A percentile compares a stretch with the other conserved stretches of the same genome.
Evolutionary conservation across 169 alveolate species (phyloP).

Genomic region (Babesia bovis): DNA sequence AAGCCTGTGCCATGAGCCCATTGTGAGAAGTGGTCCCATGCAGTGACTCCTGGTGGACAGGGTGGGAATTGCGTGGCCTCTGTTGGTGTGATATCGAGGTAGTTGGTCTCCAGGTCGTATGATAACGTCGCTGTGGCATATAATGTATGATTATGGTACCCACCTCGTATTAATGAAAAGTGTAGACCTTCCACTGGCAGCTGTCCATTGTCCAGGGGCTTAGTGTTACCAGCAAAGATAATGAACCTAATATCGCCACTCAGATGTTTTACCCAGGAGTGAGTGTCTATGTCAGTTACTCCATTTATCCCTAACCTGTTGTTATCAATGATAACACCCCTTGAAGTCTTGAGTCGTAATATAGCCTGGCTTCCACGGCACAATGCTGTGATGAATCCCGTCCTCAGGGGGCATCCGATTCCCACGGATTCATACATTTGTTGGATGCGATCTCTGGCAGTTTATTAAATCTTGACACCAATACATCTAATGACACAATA

Average conservation of each 20-base stretch:
- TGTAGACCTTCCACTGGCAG: not conserved
- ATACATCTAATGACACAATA: too few relatives aligned
- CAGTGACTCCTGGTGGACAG: conserved; percentile 22
- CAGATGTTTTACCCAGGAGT: not conserved
- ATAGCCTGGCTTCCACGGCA: not conserved
- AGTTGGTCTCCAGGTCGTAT: not conserved
- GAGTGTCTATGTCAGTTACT: not conserved
- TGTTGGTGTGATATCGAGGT: conserved; percentile 2
- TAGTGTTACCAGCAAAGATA: not conserved
- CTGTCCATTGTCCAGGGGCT: not conserved
- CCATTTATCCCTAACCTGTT: not conserved
- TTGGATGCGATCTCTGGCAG: too few relatives aligned
- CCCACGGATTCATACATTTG: conserved; percentile 13
- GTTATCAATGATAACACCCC: conserved; percentile 6
- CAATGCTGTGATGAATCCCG: not conserved
- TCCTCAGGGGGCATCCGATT: conserved; percentile 7
- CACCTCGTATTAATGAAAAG: conserved; percentile 8
- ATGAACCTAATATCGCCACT: conserved; percentile 4
- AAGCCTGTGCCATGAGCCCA: conserved; percentile 1
- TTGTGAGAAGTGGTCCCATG: conserved; percentile 19
- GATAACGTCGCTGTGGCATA: conserved; percentile 1
- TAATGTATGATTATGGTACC: not conserved
- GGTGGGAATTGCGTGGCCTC: conserved; percentile 33
- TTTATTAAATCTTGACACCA: not conserved
- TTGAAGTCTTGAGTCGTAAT: conserved; percentile 2